Conservation (phyloP, 129 eudicot species). For the Scalesia atractyloides region DNA sequence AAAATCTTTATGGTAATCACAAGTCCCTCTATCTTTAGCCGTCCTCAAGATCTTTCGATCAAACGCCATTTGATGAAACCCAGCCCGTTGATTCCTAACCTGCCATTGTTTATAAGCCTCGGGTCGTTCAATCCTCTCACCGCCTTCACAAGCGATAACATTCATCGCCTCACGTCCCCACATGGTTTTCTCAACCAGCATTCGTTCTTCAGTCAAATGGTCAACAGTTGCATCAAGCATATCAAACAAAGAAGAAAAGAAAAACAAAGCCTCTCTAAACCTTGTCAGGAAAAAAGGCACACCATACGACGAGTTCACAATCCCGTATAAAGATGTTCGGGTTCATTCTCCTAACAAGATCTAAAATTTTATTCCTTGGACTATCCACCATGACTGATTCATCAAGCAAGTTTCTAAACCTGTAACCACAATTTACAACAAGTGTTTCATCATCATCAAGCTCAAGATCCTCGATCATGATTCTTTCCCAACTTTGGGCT, state of each 20-base stretch:
- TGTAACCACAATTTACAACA: slow-evolving; percentile 51
- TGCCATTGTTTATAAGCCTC: slow-evolving; percentile 83
- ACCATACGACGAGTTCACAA: slow-evolving; percentile 58
- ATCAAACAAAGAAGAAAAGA: slow-evolving; percentile 67
- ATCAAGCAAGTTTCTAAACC: slow-evolving; percentile 31
- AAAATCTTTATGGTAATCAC: slow-evolving; percentile 63
- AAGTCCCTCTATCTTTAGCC: slow-evolving; percentile 44
- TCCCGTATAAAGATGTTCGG: slow-evolving; percentile 60
- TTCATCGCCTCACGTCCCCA: slow-evolving; percentile 45
- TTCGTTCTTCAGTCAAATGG: slow-evolving; percentile 55
- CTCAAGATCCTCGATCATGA: slow-evolving; percentile 54
- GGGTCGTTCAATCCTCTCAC: slow-evolving; percentile 74
- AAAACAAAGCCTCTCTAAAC: slow-evolving; percentile 75
- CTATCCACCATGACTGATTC: slow-evolving; percentile 64
- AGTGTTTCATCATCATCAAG: slow-evolving; percentile 53
- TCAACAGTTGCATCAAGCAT: slow-evolving; percentile 60
- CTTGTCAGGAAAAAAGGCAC: slow-evolving; percentile 69
- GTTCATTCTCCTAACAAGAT: slow-evolving; percentile 51
- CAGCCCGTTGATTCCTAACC: slow-evolving; percentile 57
- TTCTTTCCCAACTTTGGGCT: too few species aligned
- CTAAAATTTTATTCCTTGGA: slow-evolving; percentile 58
- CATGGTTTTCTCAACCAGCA: slow-evolving; percentile 54
- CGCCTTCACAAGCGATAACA: slow-evolving; percentile 75
- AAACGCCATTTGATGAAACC: slow-evolving; percentile 57
- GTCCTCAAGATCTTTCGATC: slow-evolving; percentile 44